Conservation (phyloP, 1,139 yeast species). For the Pichia sp. region DNA sequence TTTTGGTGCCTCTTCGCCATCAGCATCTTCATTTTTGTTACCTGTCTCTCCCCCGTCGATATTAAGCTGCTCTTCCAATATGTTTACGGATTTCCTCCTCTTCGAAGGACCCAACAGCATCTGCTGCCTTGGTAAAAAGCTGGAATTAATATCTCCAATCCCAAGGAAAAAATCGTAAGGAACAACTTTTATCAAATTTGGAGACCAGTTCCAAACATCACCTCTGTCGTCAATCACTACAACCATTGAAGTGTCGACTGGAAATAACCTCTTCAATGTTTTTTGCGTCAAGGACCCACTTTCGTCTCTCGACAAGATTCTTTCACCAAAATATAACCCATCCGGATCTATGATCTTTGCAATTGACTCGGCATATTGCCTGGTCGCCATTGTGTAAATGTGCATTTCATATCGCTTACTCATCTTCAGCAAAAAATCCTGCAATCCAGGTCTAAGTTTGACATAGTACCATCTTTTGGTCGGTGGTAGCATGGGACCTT, state of each 20-base stretch:
- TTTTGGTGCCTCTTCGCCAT: neutral
- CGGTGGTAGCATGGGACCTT: conserved; percentile 56
- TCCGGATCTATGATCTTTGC: conserved; percentile 90
- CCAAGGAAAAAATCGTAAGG: conserved; percentile 97
- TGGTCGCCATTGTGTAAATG: conserved; percentile 98
- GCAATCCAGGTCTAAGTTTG: conserved; percentile 83
- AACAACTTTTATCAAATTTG: conserved; percentile 82
- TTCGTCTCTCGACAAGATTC: conserved; percentile 90
- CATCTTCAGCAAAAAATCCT: conserved; percentile 62
- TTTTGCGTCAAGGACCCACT: conserved; percentile 91
- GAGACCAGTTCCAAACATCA: conserved; percentile 98
- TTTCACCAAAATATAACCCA: conserved; percentile 80
- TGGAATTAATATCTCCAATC: conserved; percentile 94
- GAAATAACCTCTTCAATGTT: conserved; percentile 81
- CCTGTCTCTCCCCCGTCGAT: conserved; percentile 12
- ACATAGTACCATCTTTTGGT: conserved; percentile 84
- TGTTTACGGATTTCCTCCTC: conserved; percentile 53
- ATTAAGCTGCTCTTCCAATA: conserved; percentile 40
- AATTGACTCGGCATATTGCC: conserved; percentile 86
- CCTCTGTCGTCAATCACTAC: conserved; percentile 96
- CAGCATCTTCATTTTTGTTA: neutral
- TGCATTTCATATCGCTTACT: conserved; percentile 78
- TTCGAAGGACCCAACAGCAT: conserved; percentile 70
- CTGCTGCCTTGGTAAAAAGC: conserved; percentile 78
- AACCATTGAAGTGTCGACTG: conserved; percentile 95